Base-by-base conservation (phyloP, 2,329 filamentous ascomycete species). In the Talaromyces sp. region DNA sequence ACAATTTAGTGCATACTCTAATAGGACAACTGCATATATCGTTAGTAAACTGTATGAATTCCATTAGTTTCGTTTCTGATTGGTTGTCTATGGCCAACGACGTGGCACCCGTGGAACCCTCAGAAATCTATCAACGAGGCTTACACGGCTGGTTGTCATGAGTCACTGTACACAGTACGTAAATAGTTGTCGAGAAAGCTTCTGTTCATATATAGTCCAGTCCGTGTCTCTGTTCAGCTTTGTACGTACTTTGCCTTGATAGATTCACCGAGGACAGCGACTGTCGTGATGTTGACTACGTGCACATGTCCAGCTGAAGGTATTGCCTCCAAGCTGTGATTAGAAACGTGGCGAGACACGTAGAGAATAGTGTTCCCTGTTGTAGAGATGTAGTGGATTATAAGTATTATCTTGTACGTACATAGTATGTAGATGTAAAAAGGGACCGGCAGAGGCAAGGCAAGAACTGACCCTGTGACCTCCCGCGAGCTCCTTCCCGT, bases 1-100 rank as follows among this genome's bases (percentile, higher is more conserved):
- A n/a, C 9, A 45, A 41, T 27, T 31, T 61, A 62, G 59, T 52
- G 22, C 13, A 61, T 61, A 37, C 59, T 61, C 59, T 62, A 62
- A 62, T 41, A 27, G 60, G 60, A 37, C 37, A 33, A 22, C 60
- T 43, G 60, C 60, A 61, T 62, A 37, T n/a, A 37, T 33, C 22
- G 17, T 52, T 27, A 50, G 27, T 25, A 25, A 43, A 47, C n/a
- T 50, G 45, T 61, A 56, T 56, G n/a, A 6, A 15, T 37, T 56
- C n/a, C 31, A 15, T 56, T 56, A 22, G 31, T 39, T 25, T 15
- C 22, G 2, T 8, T 6, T 56, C 19, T 39, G 52, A 56, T 56
- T 62, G 47, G 45, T 22, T 22, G 43, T 19, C 37, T 37, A 31
- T 37, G 50, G 56, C 56, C 35, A 19, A 59, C 56, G 56, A 59